Conservation (phyloP, 768 basidiomycete genomes). For the Exidia glandulosa region DNA sequence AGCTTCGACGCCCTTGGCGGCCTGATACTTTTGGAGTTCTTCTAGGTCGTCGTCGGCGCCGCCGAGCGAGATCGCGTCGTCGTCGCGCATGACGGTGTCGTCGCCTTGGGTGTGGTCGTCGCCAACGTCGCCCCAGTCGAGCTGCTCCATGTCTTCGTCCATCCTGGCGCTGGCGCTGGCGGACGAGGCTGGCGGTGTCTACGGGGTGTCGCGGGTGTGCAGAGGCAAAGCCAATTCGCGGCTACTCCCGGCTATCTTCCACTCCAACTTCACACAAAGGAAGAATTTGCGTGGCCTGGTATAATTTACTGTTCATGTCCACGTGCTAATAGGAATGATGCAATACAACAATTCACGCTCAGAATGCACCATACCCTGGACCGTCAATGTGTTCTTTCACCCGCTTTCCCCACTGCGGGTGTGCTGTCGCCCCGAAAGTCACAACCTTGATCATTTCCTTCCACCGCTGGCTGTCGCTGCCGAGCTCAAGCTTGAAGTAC, state of each 20-base stretch:
- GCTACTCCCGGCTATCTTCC: no score
- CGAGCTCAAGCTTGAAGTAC: slow-evolving; percentile 51
- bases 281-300: no score
- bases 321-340: neutral
- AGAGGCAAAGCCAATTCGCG: no score
- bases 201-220: slow-evolving; percentile 10
- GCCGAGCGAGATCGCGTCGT: slow-evolving; percentile 61
- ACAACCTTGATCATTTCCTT: slow-evolving; percentile 26
- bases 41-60: slow-evolving; percentile 46
- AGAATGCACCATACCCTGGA: neutral
- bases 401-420: slow-evolving; percentile 40
- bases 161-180: slow-evolving; percentile 23
- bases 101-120: no score
- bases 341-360: neutral
- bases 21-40: slow-evolving; percentile 37
- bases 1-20: no score
- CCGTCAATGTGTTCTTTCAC: neutral
- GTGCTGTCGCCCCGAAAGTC: slow-evolving; percentile 25
- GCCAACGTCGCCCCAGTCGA: slow-evolving; percentile 59
- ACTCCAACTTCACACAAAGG: no score
- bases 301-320: no score
- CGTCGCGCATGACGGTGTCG: slow-evolving; percentile 25
- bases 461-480: slow-evolving; percentile 40
- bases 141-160: slow-evolving; percentile 45
- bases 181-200: slow-evolving; percentile 4